Conservation (phyloP, 257 asterid genomes). For the Fraxinus cuspidata region DNA sequence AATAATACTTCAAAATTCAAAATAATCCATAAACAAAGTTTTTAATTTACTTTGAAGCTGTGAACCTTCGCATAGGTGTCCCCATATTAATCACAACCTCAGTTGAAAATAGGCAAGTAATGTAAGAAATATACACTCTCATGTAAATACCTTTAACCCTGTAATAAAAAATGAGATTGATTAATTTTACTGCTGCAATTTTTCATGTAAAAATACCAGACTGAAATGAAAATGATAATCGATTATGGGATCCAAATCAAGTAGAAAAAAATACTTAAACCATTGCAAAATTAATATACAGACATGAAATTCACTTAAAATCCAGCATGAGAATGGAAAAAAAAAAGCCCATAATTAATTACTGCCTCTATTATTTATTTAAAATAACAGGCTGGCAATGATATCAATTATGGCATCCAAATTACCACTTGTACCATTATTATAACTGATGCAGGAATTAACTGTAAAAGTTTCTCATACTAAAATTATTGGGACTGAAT, state of each 20-base stretch:
- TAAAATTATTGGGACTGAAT: background rate
- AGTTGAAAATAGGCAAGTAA: constrained; percentile 30
- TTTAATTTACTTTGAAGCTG: constrained; percentile 26
- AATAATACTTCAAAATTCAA: background rate
- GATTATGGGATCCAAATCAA: background rate
- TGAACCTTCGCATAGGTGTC: constrained; percentile 37
- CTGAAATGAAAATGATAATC: background rate
- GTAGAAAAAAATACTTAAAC: background rate
- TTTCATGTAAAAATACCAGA: background rate
- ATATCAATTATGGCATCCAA: background rate
- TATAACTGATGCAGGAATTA: background rate
- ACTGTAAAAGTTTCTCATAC: background rate
- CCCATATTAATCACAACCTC: constrained; percentile 42
- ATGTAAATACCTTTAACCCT: constrained; percentile 21
- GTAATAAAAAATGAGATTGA: background rate
- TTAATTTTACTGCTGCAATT: background rate
- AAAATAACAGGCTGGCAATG: background rate
- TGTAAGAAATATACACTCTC: constrained; percentile 16
- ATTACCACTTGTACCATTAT: background rate
- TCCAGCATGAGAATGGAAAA: background rate
- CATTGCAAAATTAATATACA: background rate
- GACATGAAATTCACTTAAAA: background rate
- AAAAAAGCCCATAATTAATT: background rate
- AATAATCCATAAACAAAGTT: background rate
- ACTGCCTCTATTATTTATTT: background rate